Base-by-base conservation (phyloP, 176 grass and related monocot genomes). In the Microstegium vimineum region DNA sequence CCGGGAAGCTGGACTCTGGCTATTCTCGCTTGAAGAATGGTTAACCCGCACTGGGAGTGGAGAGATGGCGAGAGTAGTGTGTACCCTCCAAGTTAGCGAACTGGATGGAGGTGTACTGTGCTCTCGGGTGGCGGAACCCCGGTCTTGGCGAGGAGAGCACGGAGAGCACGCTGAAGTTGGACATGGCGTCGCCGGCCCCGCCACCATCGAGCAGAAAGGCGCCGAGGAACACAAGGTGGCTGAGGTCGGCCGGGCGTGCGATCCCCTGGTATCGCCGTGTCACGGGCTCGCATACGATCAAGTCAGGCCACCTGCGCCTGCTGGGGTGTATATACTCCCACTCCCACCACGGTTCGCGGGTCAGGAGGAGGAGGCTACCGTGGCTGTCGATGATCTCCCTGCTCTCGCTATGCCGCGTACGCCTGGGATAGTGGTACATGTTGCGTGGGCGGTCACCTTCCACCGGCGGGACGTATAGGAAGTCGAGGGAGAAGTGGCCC, bases 321-420 rank as follows among this genome's bases (percentile, higher is more conserved):
- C 34, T 15, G 0, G 6, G 0, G 73, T 8, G 0, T 10, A 14
- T 4, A 0, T 2, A 36, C 10, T 22, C 18, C 17, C 2, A 36
- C 10, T 22, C 18, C 17, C 10, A 10, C 34, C 13, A 27, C 3
- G 74, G 33, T 13, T 3, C 34, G 18, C 60, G 16, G 22, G 7
- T 33, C 5, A 77, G 15, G 17, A 77, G 56, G 22, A 77, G 75
- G 75, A 77, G 74, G 35, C 74, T 62, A 13, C 74, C 56, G 14
- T 23, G 34, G 74, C 74, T 77, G 56, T 77, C 74, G 36, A 42
- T 0, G 26, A 77, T 56, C 74, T 77, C 54, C 74, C 52, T n/a
- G 34, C 51, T 15, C 22, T 13, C 33, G 74, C 27, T 60, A 8
- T 40, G n/a, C 22, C 5, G 46, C 25, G 1, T 13, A 14, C 73